These are phyloP conservation scores for Pythium periplocum DNA, from an alignment of 352 stramenopile species.

Conservation along the genomic window DNA sequence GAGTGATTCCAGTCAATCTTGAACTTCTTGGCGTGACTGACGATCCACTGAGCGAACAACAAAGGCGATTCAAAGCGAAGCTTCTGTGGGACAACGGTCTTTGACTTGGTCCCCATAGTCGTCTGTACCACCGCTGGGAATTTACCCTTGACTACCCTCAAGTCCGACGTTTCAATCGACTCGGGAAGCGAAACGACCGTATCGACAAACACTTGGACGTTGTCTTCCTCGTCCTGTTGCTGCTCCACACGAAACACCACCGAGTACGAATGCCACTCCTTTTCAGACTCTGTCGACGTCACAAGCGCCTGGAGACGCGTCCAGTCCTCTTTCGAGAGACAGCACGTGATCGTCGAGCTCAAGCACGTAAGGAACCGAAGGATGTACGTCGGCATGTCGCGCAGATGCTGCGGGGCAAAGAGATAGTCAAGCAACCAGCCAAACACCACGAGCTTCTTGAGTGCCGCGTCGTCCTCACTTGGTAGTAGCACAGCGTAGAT, in stretches of 20 bases:
- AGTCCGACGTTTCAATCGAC: background rate
- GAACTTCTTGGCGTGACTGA: conserved; percentile 21
- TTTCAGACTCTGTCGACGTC: conserved; percentile 8
- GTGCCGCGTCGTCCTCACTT: background rate
- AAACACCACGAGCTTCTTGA: conserved; percentile 22
- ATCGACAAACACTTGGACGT: background rate
- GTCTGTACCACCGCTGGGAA: conserved; percentile 1
- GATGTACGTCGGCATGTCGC: conserved; percentile 63
- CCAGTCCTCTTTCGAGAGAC: conserved; percentile 33
- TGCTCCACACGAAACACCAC: conserved; percentile 25
- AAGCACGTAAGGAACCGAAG: conserved; percentile 61
- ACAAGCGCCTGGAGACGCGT: conserved; percentile 20
- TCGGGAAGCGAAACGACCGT: background rate
- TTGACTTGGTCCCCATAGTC: background rate
- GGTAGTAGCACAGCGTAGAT: conserved; percentile 41
- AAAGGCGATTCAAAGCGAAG: background rate
- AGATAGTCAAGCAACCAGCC: conserved; percentile 43
- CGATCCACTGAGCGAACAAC: conserved; percentile 12
- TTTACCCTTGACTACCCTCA: conserved; percentile 7
- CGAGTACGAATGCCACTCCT: conserved; percentile 30
- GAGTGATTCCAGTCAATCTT: conserved; percentile 7
- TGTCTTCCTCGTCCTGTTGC: conserved; percentile 17
- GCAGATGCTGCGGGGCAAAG: conserved; percentile 35
- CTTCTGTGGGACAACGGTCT: background rate
- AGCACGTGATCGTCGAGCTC: conserved; percentile 42